Conservation (phyloP, 306 rosid genomes). For the Medicago truncatula region DNA sequence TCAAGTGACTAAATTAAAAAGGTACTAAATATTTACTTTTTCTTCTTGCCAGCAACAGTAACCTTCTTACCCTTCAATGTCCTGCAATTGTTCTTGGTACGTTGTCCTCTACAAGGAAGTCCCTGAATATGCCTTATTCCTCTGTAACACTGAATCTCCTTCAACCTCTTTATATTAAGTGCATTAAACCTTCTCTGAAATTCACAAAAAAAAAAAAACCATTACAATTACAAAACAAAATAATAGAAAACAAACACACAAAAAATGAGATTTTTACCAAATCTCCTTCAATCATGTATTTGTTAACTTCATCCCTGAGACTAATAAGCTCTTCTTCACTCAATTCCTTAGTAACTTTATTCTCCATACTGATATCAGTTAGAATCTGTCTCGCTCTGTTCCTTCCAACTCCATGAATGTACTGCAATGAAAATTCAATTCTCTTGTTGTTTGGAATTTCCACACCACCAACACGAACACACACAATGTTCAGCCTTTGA, state of each 20-base stretch:
- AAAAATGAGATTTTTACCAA: conserved; percentile 53
- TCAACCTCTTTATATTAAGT: conserved; percentile 80
- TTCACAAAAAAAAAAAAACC: conserved; percentile 18
- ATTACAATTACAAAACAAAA: not conserved
- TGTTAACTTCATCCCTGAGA: conserved; percentile 84
- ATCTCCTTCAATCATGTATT: conserved; percentile 91
- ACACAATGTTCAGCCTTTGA: conserved; percentile 61
- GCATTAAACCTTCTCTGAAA: conserved; percentile 88
- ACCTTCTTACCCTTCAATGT: conserved; percentile 94
- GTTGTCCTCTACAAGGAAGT: conserved; percentile 93
- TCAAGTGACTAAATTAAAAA: not conserved
- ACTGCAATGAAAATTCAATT: conserved; percentile 82
- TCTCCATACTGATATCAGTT: conserved; percentile 68
- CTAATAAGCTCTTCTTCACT: conserved; percentile 75
- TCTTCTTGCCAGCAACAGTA: conserved; percentile 89
- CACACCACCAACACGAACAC: conserved; percentile 88
- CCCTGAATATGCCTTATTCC: conserved; percentile 92
- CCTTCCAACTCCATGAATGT: conserved; percentile 92
- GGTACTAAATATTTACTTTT: conserved; percentile 40
- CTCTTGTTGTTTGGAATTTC: conserved; percentile 92
- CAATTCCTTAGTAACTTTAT: conserved; percentile 87
- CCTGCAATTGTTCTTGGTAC: conserved; percentile 90
- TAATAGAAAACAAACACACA: not conserved
- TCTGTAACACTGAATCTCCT: conserved; percentile 93
- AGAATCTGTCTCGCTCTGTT: conserved; percentile 67